Base-by-base conservation (phyloP, 2,329 filamentous ascomycete species). In the Daldinia sp. region DNA sequence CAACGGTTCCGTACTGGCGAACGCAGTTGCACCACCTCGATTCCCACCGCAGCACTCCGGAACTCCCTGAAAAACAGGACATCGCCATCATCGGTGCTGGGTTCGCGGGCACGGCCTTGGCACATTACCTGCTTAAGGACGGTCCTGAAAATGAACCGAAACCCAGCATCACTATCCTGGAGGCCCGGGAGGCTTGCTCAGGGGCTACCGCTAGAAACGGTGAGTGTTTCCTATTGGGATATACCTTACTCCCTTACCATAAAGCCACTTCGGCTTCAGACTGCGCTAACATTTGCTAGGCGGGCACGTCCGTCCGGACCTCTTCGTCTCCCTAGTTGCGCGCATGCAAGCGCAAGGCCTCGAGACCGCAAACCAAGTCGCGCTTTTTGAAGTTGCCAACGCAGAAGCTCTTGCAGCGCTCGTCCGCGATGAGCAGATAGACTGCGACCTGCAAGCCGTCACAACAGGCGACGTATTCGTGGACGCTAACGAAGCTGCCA, bases 21-120 rank as follows among this genome's bases (percentile, higher is more conserved):
- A 81, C 77, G 50, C 78, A 85, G 70, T 82, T 83, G 1, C 83
- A 82, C 32, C 71, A 79, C 63, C 76, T 87, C 1, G 75, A 81
- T 13, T 81, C 79, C 32, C 82, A 86, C 68, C 79, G 81, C 15
- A 82, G 82, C 3, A 85, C 83, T 1, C 68, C 77, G 13, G 73
- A 80, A 7, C 74, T 86, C 5, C 83, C 84, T 1, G 63, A 75
- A 13, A 75, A 77, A 51, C 81, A 80, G 8, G 83, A 85, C 70
- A 78, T 85, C 17, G 80, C 84, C 5, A 80, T 86, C 35, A 78
- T 86, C 21, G 84, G 84, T 34, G 83, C 79, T 47, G 84, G 84
- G 11, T 84, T 85, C 65, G 82, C 83, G 4, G 84, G 84, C 15
- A 77, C 79, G 11, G 80, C 80, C 53, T 74, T 78, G 19, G 82